Conservation (phyloP, 371 early-diverging fungal species). For the Rhizopus microsporus region DNA sequence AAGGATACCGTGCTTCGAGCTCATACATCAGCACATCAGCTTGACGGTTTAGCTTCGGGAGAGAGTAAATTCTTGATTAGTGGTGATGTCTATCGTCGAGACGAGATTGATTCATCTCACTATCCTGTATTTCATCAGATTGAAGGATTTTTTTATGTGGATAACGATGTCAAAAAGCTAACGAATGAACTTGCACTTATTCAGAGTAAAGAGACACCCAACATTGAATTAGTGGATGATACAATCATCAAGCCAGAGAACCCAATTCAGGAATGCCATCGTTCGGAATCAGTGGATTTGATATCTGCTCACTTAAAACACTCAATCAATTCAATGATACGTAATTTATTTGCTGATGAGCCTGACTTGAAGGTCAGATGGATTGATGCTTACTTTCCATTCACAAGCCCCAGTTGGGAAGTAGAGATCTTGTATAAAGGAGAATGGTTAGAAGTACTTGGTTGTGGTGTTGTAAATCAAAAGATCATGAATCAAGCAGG, state of each 20-base stretch:
- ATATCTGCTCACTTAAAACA: conserved; percentile 75
- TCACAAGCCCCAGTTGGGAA: conserved; percentile 96
- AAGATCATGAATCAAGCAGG: conserved; percentile 77
- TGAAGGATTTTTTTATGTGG: conserved; percentile 82
- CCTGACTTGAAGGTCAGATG: conserved; percentile 85
- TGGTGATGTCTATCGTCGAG: conserved; percentile 97
- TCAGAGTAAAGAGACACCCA: conserved; percentile 32
- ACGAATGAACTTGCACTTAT: conserved; percentile 24
- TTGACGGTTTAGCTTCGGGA: conserved; percentile 64
- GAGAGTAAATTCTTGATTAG: conserved; percentile 73
- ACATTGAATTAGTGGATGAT: conserved; percentile 57
- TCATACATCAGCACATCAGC: conserved; percentile 95
- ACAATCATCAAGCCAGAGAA: conserved; percentile 60
- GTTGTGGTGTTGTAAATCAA: conserved; percentile 92
- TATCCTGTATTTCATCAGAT: conserved; percentile 98
- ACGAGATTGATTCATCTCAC: conserved; percentile 94
- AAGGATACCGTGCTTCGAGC: conserved; percentile 79
- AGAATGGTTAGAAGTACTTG: conserved; percentile 95
- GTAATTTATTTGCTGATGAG: conserved; percentile 65
- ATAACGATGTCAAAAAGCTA: conserved; percentile 28
- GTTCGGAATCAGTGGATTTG: conserved; percentile 51
- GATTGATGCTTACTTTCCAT: conserved; percentile 95
- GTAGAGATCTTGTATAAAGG: conserved; percentile 92
- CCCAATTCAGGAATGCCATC: conserved; percentile 61
- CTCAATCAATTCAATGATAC: conserved; percentile 80